Base-by-base conservation (phyloP, 2,329 filamentous ascomycete species). In the Simplicillium sp. region DNA sequence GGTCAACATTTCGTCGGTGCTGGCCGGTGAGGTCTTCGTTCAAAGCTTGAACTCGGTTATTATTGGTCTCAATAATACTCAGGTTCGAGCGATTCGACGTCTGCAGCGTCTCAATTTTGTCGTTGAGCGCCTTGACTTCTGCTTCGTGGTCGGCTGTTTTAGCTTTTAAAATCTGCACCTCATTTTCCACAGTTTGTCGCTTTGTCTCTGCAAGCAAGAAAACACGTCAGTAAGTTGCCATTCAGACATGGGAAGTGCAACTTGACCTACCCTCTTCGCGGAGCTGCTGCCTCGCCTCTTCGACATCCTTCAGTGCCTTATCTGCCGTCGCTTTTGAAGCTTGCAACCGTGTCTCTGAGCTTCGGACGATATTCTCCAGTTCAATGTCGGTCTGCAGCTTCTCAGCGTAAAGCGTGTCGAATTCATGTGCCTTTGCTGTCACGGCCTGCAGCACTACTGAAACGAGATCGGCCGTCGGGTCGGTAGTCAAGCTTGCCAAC, bases 301-400 rank as follows among this genome's bases (percentile, higher is more conserved):
- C 84, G 1, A 89, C 76, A 49, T 96, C 89, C 49, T 86, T 84
- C 45, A 89, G 72, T 9, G 84, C 82, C 59, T 90, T 90, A 46
- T 94, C 87, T 35, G 87, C 76, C 1, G 84, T 85, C 6, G 76
- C 72, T 64, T 92, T 94, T 58, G 92, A 79, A 8, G 81, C 77
- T 56, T 90, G 87, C 49, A 82, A 81, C 61, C 88, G 85, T 17
- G 83, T 80, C 57, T 97, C 90, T 44, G 84, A 82, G 49, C 77
- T 84, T 52, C 88, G 82, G 37, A 95, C 82, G 14, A 83, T 84
- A 61, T 87, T 92, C 60, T 98, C 92, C 7, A 97, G 75, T 67
- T 97, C 89, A 35, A 98, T 92, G 54, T 95, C 87, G 36, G 86
- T 70, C 50, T 87, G 82, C 35, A 96, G 73, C 65, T 96, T 97